Conservation (phyloP, 139 green algal genomes). For the Chlamydomonas schloesseri region DNA sequence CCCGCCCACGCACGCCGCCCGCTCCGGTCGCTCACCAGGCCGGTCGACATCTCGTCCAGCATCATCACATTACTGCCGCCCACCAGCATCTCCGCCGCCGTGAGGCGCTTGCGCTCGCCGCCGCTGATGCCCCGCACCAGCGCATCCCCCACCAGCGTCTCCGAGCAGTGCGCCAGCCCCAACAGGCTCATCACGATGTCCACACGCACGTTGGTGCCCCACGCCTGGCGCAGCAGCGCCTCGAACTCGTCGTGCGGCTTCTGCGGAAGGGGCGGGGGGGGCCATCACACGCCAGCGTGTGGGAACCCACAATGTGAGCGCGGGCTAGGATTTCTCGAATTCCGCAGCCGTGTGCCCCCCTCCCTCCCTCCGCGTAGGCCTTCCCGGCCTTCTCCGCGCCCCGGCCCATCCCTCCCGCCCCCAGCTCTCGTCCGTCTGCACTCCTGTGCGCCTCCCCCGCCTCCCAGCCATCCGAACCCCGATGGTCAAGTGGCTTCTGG, state of each 20-base stretch:
- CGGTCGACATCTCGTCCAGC: slow-evolving; percentile 76
- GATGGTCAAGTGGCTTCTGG: too few species aligned
- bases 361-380: too few species aligned
- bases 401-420: background rate
- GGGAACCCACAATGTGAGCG: too few species aligned
- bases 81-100: slow-evolving; percentile 78
- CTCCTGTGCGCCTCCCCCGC: too few species aligned
- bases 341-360: too few species aligned
- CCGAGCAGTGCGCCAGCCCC: slow-evolving; percentile 44
- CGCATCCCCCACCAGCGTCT: slow-evolving; percentile 79
- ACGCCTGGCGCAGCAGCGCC: slow-evolving; percentile 20
- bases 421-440: too few species aligned
- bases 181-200: slow-evolving; percentile 46
- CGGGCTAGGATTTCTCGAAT: too few species aligned
- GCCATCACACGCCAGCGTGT: too few species aligned
- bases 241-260: slow-evolving; percentile 38
- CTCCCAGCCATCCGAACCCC: too few species aligned
- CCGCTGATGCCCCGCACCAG: slow-evolving; percentile 81
- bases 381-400: too few species aligned
- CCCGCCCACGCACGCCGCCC: too few species aligned
- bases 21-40: slow-evolving; percentile 51
- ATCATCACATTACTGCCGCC: slow-evolving; percentile 55
- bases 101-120: slow-evolving; percentile 84
- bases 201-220: slow-evolving; percentile 48
- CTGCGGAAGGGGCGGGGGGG: background rate